Base-by-base conservation (phyloP, 2,329 filamentous ascomycete genomes). In the Aspergillus niger region DNA sequence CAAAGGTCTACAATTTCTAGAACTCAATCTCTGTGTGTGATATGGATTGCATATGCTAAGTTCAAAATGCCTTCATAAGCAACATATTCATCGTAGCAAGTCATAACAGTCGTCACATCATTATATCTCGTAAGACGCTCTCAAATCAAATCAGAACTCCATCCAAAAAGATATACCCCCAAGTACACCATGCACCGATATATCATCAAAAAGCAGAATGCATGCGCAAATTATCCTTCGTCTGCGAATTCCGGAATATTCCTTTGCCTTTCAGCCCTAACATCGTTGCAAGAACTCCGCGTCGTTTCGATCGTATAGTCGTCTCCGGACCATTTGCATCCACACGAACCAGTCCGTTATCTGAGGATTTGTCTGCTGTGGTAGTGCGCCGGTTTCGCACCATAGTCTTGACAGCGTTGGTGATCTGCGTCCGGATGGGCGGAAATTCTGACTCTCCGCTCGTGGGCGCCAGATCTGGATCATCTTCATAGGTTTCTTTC, bases 391-490 rank as follows among this genome's bases (percentile, higher is more conserved):
- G 56, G 26, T 17, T 32, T 11, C 48, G 60, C 28, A 59, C 36
- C 43, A 67, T 65, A 1, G 60, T 52, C 20, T 61, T 66, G 43
- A 67, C 48, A 6, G 50, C 49, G n/a, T 15, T 55, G 39, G 55
- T 55, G 36, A 61, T 58, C 32, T 64, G 62, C 3, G 52, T 24
- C 8, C 62, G 57, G 51, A 67, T 36, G 24, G 43, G 57, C 17
- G 24, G 20, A 11, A 30, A 30, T 10, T 55, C 22, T 3, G 43
- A 39, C 10, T 60, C 10, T 22, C 13, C 38, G 39, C 24, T 26
- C 13, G 49, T 8, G 22, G 26, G 55, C 8, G 47, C 41, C 5
- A 20, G 7, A 13, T 39, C 13, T 8, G 41, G n/a, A n/a, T 55
- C 49, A 17, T 54, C 38, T 24, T 60, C 47, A 20, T 51, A 32